These are phyloP conservation scores for Aspergillus aculeatinus DNA, from an alignment of 2,329 filamentous ascomycete species.

Conservation along the genomic window DNA sequence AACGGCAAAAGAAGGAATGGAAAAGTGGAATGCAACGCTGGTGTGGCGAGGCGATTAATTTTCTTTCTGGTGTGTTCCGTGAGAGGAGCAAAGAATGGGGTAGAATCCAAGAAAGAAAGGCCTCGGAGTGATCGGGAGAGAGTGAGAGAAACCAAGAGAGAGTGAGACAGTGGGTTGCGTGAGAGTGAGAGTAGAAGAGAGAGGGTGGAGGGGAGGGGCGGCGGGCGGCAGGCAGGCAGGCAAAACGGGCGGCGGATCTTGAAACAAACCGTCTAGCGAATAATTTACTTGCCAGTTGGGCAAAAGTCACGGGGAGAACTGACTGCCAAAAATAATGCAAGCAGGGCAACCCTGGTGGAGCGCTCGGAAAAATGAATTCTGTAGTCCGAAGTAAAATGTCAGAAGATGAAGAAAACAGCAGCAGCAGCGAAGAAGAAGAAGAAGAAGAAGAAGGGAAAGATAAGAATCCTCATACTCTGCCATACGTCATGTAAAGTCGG, in stretches of 20 bases:
- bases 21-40: conserved; percentile 7
- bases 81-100: background rate
- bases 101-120: conserved; percentile 4
- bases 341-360: background rate
- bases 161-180: background rate
- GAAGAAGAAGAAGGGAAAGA: background rate
- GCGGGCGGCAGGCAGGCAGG: background rate
- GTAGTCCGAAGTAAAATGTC: background rate
- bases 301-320: background rate
- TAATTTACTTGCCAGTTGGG: background rate
- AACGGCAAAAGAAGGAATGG: background rate
- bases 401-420: background rate
- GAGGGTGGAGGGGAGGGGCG: background rate
- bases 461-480: background rate
- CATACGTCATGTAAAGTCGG: conserved; percentile 11
- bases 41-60: background rate
- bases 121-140: conserved; percentile 1
- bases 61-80: background rate
- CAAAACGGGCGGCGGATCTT: conserved; percentile 2
- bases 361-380: background rate
- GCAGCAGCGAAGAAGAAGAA: background rate
- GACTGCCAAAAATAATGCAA: background rate
- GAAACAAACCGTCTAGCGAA: conserved; percentile 3
- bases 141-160: conserved; percentile 2
- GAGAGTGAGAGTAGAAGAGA: background rate